A percentile compares a stretch with the other conserved stretches of the same genome.
Evolutionary conservation across 139 green algal genomes (phyloP).

Genomic region (Closterium sp.): DNA sequence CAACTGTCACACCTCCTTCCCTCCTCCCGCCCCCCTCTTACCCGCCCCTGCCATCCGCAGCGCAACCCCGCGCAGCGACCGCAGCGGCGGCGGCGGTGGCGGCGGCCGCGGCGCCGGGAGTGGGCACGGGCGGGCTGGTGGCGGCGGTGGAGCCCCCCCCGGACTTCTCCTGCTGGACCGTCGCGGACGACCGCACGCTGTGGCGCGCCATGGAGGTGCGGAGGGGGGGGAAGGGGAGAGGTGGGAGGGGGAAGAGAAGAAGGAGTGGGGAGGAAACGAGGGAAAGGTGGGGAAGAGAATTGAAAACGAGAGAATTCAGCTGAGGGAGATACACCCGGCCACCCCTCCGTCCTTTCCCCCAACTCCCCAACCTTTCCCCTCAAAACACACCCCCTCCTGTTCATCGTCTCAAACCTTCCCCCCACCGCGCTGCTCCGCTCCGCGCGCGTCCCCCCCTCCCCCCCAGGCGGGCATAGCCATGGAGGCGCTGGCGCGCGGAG

Average conservation of each 20-base stretch:
- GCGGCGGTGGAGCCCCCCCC: constrained; percentile 28
- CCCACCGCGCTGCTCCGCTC: background rate
- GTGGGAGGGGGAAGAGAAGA: background rate
- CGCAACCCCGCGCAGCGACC: background rate
- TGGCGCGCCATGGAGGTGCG: constrained; percentile 50
- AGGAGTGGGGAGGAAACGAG: background rate
- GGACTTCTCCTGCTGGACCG: constrained; percentile 43
- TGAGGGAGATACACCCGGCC: too few relatives aligned
- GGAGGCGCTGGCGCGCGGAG: constrained; percentile 47
- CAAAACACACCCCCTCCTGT: too few relatives aligned
- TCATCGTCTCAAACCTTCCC: too few relatives aligned
- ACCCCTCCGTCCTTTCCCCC: too few relatives aligned
- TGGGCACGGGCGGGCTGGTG: constrained; percentile 38
- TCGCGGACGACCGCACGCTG: constrained; percentile 42
- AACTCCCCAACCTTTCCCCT: too few relatives aligned
- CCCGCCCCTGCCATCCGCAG: background rate
- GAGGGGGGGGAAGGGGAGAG: background rate
- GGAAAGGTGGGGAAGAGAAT: background rate
- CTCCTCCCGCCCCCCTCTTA: background rate
- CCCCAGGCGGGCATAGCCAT: constrained; percentile 43
- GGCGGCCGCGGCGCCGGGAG: constrained; percentile 19
- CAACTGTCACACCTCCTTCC: background rate
- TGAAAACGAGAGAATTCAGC: background rate
- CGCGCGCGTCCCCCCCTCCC: background rate
- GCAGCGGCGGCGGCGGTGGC: constrained; percentile 24